Conservation (phyloP, 306 rosid species). For the Arachis stenosperma region DNA sequence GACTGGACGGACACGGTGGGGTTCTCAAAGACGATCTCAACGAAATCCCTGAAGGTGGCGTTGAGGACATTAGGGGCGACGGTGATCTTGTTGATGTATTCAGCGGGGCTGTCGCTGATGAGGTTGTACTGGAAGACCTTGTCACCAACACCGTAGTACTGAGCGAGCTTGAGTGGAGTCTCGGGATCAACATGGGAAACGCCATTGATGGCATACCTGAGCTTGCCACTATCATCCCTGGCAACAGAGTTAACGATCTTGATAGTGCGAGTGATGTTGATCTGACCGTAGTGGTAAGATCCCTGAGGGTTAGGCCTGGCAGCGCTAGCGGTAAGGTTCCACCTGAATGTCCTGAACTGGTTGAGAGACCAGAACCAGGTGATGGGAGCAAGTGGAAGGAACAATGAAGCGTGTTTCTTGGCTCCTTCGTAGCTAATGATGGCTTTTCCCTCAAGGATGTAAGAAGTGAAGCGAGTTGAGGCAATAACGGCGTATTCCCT, state of each 20-base stretch:
- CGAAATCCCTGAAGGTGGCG: conserved; percentile 50
- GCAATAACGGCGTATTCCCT: conserved; percentile 69
- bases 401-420: conserved; percentile 46
- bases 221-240: conserved; percentile 45
- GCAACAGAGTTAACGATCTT: conserved; percentile 53
- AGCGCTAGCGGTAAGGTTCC: too few species aligned
- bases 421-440: conserved; percentile 51
- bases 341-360: too few species aligned
- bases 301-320: conserved; percentile 76
- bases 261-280: conserved; percentile 80
- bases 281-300: conserved; percentile 76
- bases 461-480: conserved; percentile 72
- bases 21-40: conserved; percentile 88
- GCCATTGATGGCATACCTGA: conserved; percentile 73
- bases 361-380: conserved; percentile 42
- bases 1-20: conserved; percentile 44
- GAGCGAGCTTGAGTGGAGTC: too few species aligned
- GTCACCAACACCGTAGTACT: conserved; percentile 8
- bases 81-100: not conserved
- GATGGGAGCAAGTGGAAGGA: conserved; percentile 52
- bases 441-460: conserved; percentile 42
- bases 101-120: conserved; percentile 44
- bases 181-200: conserved; percentile 59
- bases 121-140: conserved; percentile 61
- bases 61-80: conserved; percentile 55